phyloP scores from a whole-genome alignment of 805 yeast species.

The Nakazawaea ernobii region DNA sequence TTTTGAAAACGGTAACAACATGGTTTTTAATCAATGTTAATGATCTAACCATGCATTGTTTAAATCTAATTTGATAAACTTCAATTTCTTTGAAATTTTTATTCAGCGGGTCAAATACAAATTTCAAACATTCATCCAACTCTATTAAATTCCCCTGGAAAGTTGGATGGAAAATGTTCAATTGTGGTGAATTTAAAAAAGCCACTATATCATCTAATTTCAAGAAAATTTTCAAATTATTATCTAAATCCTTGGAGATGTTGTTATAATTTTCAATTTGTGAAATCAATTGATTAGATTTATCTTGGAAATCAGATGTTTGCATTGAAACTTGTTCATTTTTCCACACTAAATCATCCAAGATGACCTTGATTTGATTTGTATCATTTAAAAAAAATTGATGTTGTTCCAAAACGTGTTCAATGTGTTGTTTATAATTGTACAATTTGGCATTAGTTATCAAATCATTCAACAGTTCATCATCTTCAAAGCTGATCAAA shows the following conservation, averaged over 20 bases:
- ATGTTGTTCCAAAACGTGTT: slow-evolving; percentile 21
- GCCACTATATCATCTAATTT: slow-evolving; percentile 65
- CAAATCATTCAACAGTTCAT: slow-evolving; percentile 30
- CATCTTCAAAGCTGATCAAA: slow-evolving; percentile 34
- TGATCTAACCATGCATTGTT: slow-evolving; percentile 80
- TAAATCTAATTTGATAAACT: slow-evolving; percentile 62
- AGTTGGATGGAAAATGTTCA: slow-evolving; percentile 55
- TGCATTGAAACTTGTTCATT: slow-evolving; percentile 56
- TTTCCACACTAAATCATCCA: slow-evolving; percentile 42
- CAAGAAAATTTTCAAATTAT: slow-evolving; percentile 57
- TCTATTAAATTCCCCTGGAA: slow-evolving; percentile 46
- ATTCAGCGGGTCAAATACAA: slow-evolving; percentile 47
- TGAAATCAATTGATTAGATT: slow-evolving; percentile 44
- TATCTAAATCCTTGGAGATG: slow-evolving; percentile 39
- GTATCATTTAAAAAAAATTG: slow-evolving; percentile 40
- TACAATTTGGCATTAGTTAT: slow-evolving; percentile 27
- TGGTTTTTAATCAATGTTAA: slow-evolving; percentile 70
- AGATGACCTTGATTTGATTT: slow-evolving; percentile 33
- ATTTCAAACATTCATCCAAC: slow-evolving; percentile 63
- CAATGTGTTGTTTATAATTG: slow-evolving; percentile 31
- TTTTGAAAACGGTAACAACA: slow-evolving; percentile 38
- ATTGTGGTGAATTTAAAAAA: slow-evolving; percentile 59
- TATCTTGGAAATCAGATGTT: slow-evolving; percentile 57
- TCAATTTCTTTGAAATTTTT: slow-evolving; percentile 59
- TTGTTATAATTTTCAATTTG: slow-evolving; percentile 37